Base-by-base conservation (phyloP, 73 alveolate genomes). In the Breviolum minutum region DNA sequence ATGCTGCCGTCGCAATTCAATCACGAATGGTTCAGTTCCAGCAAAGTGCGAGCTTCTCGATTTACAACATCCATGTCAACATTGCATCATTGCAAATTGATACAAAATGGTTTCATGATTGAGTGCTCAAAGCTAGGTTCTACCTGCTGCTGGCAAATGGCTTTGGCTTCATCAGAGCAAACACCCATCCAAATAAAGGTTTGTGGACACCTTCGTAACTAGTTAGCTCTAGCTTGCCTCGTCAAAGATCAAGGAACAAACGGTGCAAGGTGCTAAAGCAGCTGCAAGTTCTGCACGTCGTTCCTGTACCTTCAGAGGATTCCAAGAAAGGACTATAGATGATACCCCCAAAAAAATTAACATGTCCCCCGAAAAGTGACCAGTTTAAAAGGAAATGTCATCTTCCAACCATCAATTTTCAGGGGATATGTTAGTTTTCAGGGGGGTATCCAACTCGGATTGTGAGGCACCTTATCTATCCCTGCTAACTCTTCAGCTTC, bases 401-500 rank as follows among this genome's bases (percentile, higher is more conserved):
- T n/a, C n/a, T n/a, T n/a, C n/a, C n/a, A n/a, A n/a, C n/a, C n/a
- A n/a, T n/a, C n/a, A n/a, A n/a, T n/a, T n/a, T n/a, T n/a, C n/a
- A n/a, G n/a, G n/a, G n/a, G 8, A 79, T 27, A 27, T 22, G 11
- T 77, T 7, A 7, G 63, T 27, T 9, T 27, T 8, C n/a, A n/a
- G n/a, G n/a, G 74, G 9, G 61, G 13, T 20, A 27, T 29, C 63
- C 11, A 64, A 77, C 11, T 29, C 63, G 32, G 32, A 29, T 24
- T 13, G 26, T 64, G 29, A 14, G 68, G 24, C 64, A 54, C 97
- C 97, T 91, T 63, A 88, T 91, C 88, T 20, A 62, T 19, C 13
- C 97, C 97, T 14, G 81, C 97, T 16, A 71, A 88, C 97, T 91
- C 97, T 32, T 91, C 97, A 29, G 97, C 97, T 91, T 91, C 97